phyloP scores from a whole-genome alignment of 179 eudicot genomes.

The Heliamphora pulchella region DNA sequence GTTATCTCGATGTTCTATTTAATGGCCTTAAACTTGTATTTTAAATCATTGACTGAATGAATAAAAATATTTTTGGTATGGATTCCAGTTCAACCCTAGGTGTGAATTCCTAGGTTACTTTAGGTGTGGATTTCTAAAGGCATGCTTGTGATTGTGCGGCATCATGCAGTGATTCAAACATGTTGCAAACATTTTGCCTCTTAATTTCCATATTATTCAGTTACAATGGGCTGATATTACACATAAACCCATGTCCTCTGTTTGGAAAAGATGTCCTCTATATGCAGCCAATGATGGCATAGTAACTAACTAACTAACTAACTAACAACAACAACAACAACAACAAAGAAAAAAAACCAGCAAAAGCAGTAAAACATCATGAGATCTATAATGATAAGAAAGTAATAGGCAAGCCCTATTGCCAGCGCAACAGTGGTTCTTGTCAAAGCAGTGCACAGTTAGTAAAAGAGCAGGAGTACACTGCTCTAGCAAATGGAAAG shows the following conservation, averaged over 20 bases:
- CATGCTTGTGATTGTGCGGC: too few species aligned
- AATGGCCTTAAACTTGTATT: too few species aligned
- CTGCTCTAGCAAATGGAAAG: neutral
- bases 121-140: too few species aligned
- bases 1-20: too few species aligned
- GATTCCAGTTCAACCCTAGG: too few species aligned
- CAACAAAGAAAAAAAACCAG: neutral
- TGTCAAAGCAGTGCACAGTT: neutral
- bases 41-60: too few species aligned
- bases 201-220: neutral
- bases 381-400: neutral
- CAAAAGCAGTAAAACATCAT: neutral
- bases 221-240: neutral
- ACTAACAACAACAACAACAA: neutral
- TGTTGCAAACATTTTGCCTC: conserved; percentile 1
- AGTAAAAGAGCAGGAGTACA: too few species aligned
- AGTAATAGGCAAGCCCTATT: neutral
- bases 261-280: neutral
- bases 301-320: neutral
- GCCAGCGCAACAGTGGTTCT: neutral
- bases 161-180: neutral
- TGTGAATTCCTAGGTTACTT: too few species aligned
- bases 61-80: too few species aligned
- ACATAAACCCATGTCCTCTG: neutral
- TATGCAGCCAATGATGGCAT: conserved; percentile 1